Evolutionary conservation across 169 alveolate genomes (phyloP), one percentile per base, ranked within the genome.

Genomic region (Plasmodium adleri): DNA sequence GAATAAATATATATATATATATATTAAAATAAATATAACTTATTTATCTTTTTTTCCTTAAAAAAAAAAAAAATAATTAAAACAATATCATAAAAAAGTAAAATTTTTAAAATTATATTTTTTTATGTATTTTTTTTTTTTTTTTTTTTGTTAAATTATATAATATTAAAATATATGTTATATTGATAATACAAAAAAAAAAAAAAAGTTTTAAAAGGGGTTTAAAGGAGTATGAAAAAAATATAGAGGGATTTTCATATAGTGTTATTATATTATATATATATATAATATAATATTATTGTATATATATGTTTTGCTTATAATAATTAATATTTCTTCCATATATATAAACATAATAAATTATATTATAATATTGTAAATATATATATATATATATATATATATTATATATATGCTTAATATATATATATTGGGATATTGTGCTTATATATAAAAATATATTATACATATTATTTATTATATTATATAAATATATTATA

Each of bases 151-250:
- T n/a, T n/a, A n/a, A n/a, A n/a, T n/a, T n/a, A n/a, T n/a, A n/a
- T n/a, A n/a, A n/a, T n/a, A n/a, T n/a, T n/a, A n/a, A n/a, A n/a
- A n/a, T n/a, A n/a, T n/a, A n/a, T n/a, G n/a, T n/a, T n/a, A n/a
- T n/a, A n/a, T n/a, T n/a, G n/a, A 45, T 68, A 8, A 20, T 2
- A 13, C 32, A 64, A 64, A 67, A 70, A 70, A 47, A 70, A 70
- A 70, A 47, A 70, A 49, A 70, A 70, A 49, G 78, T 49, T 49
- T 70, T 70, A 15, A 49, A 70, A 70, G 78, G 78, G 78, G 78
- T 70, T 70, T 70, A 47, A 47, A 10, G 43, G 43, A 28, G 50
- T 8, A 45, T 70, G 26, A 8, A 2, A 70, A 49, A 47, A 17
- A 22, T 15, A 1, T 24, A 24, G 24, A 24, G 26, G 56, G 26